Conservation (phyloP, 2,329 filamentous ascomycete genomes). For the Nothopassalora personata region DNA sequence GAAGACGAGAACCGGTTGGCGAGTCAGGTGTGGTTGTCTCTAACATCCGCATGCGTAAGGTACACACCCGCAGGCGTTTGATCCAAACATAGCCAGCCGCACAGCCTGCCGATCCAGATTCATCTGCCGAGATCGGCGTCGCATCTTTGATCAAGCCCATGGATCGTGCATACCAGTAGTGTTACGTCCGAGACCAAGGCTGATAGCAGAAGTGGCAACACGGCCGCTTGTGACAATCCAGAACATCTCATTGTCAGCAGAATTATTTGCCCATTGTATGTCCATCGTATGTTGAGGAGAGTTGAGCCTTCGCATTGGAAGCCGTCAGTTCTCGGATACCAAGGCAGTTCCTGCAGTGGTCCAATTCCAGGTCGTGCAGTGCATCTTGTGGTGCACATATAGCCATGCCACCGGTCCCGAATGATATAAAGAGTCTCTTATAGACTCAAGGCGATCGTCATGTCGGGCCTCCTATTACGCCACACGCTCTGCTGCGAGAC, state of each 20-base stretch:
- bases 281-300: too few relatives aligned
- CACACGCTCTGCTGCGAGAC: neutral
- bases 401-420: neutral
- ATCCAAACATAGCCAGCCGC: neutral
- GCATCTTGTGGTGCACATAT: neutral
- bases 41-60: neutral
- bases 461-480: neutral
- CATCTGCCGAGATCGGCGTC: neutral
- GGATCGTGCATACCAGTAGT: neutral
- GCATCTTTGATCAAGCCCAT: neutral
- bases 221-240: too few relatives aligned
- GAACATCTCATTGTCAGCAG: too few relatives aligned
- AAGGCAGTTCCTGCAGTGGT: too few relatives aligned
- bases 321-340: too few relatives aligned
- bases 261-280: too few relatives aligned
- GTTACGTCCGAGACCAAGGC: neutral
- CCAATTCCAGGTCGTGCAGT: neutral
- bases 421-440: neutral
- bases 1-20: neutral
- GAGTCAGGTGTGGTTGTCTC: constrained; percentile 5
- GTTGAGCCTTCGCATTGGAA: too few relatives aligned
- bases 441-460: neutral
- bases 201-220: neutral
- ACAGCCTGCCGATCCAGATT: neutral
- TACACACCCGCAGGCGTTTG: neutral